These are phyloP conservation scores for Gryganskiella cystojenkinii DNA, from an alignment of 192 early-diverging fungal species.

Conservation along the genomic window DNA sequence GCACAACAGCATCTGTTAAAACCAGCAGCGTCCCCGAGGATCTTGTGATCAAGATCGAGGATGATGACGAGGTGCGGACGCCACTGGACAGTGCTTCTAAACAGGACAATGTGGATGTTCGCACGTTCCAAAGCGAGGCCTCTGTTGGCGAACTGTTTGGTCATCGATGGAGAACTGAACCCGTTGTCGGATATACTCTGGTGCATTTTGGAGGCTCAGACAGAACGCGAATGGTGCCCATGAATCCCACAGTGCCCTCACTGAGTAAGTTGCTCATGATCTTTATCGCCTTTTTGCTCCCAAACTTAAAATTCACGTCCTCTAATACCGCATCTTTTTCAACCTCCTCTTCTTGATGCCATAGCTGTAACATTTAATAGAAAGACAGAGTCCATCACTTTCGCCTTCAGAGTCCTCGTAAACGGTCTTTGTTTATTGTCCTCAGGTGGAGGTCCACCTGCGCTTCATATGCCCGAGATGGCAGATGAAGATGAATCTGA, in stretches of 20 bases:
- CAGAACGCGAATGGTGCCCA: conserved; percentile 44
- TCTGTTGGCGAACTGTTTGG: conserved; percentile 45
- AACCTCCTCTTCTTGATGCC: background rate
- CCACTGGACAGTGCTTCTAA: background rate
- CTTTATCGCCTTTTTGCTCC: background rate
- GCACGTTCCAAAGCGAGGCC: conserved; percentile 28
- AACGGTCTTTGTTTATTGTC: conserved; percentile 39
- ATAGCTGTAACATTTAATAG: conserved; percentile 28
- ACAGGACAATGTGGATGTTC: conserved; percentile 5
- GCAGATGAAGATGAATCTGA: conserved; percentile 28
- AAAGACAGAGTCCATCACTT: conserved; percentile 14
- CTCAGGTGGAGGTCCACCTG: conserved; percentile 39
- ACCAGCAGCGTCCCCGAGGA: background rate
- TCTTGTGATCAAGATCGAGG: conserved; percentile 43
- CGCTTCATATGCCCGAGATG: conserved; percentile 36
- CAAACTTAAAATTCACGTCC: too few relatives aligned
- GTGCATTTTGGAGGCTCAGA: conserved; percentile 46
- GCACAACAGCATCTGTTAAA: background rate
- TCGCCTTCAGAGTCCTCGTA: conserved; percentile 36
- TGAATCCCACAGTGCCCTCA: conserved; percentile 43
- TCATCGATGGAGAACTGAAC: conserved; percentile 41
- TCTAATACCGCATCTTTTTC: too few relatives aligned
- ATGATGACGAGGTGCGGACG: conserved; percentile 31
- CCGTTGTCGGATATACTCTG: conserved; percentile 39
- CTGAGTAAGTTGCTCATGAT: conserved; percentile 23